phyloP scores from a whole-genome alignment of 768 basidiomycete genomes.

The Tylopilus vinaceipallidus region DNA sequence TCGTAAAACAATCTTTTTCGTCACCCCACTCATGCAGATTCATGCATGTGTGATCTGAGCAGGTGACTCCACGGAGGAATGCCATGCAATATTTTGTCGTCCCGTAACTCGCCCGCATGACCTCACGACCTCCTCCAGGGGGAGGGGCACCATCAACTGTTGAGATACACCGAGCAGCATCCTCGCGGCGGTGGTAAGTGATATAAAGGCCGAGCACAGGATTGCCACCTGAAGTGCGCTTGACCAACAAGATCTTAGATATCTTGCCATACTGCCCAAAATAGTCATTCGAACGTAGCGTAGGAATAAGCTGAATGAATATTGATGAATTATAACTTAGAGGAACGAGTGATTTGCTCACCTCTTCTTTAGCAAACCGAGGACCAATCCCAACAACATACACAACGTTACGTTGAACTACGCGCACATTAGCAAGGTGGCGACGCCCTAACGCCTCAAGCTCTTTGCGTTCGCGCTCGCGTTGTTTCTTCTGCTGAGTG shows the following conservation, averaged over 20 bases:
- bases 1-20: constrained; percentile 96
- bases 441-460: constrained; percentile 82
- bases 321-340: constrained; percentile 1
- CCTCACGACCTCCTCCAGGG: constrained; percentile 84
- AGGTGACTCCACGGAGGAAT: constrained; percentile 82
- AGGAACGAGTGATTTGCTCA: constrained; percentile 35
- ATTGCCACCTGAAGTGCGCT: constrained; percentile 71
- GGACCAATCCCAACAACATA: constrained; percentile 96
- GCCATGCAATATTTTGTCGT: constrained; percentile 98
- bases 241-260: constrained; percentile 89
- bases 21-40: constrained; percentile 98
- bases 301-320: constrained; percentile 71
- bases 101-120: constrained; percentile 92
- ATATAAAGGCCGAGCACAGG: constrained; percentile 93
- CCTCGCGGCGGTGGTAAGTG: constrained; percentile 91
- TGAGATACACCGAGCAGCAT: constrained; percentile 89
- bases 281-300: constrained; percentile 91
- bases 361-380: constrained; percentile 95
- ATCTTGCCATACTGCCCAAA: constrained; percentile 99
- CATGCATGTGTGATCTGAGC: constrained; percentile 89
- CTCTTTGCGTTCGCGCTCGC: constrained; percentile 95
- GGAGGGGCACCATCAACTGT: constrained; percentile 91
- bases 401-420: constrained; percentile 95
- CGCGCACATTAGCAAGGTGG: constrained; percentile 87
- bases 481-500: constrained; percentile 91